phyloP scores from a whole-genome alignment of 2,329 filamentous ascomycete genomes.

The Aspergillus chevalieri region DNA sequence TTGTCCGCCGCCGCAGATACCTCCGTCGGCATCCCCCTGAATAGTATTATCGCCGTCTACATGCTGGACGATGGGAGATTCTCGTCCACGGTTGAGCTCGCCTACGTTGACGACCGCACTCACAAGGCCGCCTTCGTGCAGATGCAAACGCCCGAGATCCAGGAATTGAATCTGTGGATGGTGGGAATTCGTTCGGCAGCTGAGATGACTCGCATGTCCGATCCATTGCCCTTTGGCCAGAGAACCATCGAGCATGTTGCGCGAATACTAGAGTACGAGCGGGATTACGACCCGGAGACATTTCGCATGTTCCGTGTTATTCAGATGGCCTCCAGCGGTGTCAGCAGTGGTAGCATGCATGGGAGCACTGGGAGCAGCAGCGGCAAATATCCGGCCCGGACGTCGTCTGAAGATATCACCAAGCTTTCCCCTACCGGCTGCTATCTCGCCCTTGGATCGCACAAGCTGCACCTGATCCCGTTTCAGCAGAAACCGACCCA shows the following conservation, averaged over 20 bases:
- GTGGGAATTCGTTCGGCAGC: conserved; percentile 56
- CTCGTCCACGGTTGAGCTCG: conserved; percentile 62
- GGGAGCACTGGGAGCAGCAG: background rate
- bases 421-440: conserved; percentile 60
- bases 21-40: conserved; percentile 52
- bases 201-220: conserved; percentile 48
- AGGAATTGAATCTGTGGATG: conserved; percentile 62
- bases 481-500: conserved; percentile 53
- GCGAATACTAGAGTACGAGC: conserved; percentile 57
- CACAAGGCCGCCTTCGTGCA: conserved; percentile 57
- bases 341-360: conserved; percentile 19
- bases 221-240: conserved; percentile 50
- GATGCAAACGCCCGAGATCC: conserved; percentile 57
- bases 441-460: conserved; percentile 63
- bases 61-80: conserved; percentile 61
- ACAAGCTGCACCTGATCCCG: conserved; percentile 65
- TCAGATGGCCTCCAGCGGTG: conserved; percentile 48
- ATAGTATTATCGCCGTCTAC: conserved; percentile 62
- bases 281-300: conserved; percentile 62
- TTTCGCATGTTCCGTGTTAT: conserved; percentile 66
- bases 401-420: conserved; percentile 60
- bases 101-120: conserved; percentile 60
- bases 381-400: conserved; percentile 48
- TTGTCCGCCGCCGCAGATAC: conserved; percentile 52
- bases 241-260: conserved; percentile 58